Conservation (phyloP, 306 rosid genomes). For the Glycine tomentella region DNA sequence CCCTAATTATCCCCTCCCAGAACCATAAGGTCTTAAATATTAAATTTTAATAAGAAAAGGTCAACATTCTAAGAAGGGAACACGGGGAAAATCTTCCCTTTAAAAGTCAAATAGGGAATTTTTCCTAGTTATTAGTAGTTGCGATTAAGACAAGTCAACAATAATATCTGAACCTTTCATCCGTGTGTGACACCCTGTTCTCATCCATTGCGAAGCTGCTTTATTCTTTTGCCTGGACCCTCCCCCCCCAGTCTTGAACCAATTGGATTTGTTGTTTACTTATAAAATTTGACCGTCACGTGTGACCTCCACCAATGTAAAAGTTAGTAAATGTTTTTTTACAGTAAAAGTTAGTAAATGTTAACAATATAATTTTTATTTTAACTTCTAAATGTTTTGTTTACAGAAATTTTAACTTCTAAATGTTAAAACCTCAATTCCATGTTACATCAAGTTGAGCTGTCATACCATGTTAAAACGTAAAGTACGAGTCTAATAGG, state of each 20-base stretch:
- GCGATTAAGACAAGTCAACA: conserved; percentile 41
- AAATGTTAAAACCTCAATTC: no score
- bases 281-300: neutral
- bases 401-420: no score
- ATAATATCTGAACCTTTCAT: conserved; percentile 24
- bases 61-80: conserved; percentile 27
- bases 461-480: no score
- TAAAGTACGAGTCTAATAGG: no score
- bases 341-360: neutral
- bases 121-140: conserved; percentile 27
- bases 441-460: no score
- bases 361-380: no score
- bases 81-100: conserved; percentile 28
- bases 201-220: conserved; percentile 35
- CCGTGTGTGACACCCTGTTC: conserved; percentile 47
- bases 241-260: no score
- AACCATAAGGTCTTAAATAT: conserved; percentile 30
- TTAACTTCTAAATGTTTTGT: no score
- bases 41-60: conserved; percentile 32
- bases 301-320: neutral
- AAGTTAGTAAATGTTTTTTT: no score
- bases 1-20: neutral
- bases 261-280: conserved; percentile 7
- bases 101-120: conserved; percentile 31
- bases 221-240: conserved; percentile 15